phyloP scores from a whole-genome alignment of 768 basidiomycete species.

The Hysterangium stoloniferum region DNA sequence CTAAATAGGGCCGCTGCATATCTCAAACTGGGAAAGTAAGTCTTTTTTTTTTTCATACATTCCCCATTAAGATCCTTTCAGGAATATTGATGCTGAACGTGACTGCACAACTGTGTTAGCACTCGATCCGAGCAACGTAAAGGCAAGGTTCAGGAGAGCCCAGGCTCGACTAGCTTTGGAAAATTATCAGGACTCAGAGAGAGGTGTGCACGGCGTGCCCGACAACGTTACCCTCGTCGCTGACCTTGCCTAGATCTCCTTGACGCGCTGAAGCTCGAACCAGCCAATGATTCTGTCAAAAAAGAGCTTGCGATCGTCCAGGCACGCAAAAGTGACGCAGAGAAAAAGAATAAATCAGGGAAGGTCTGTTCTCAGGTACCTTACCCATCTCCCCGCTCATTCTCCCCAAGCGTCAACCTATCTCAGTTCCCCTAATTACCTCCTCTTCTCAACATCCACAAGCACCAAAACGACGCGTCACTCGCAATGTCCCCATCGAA shows the following conservation, averaged over 20 bases:
- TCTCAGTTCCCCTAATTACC: conserved; percentile 16
- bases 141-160: conserved; percentile 71
- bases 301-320: conserved; percentile 51
- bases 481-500: conserved; percentile 43
- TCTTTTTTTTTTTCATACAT: conserved; percentile 22
- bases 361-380: conserved; percentile 12
- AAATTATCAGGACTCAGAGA: conserved; percentile 47
- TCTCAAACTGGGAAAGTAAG: conserved; percentile 92
- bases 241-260: conserved; percentile 44
- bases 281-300: conserved; percentile 53
- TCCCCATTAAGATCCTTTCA: conserved; percentile 22
- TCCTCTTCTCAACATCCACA: conserved; percentile 1
- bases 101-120: conserved; percentile 65
- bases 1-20: conserved; percentile 89
- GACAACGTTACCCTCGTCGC: neutral
- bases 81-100: conserved; percentile 71
- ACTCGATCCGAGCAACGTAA: conserved; percentile 55
- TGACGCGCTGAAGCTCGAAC: conserved; percentile 51
- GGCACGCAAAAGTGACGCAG: conserved; percentile 21
- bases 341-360: conserved; percentile 28
- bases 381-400: neutral
- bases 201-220: conserved; percentile 42
- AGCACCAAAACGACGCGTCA: conserved; percentile 24
- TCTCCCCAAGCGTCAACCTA: conserved; percentile 7
- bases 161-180: conserved; percentile 59